Percentiles rank a stretch among this genome's conserved stretches.
Evolutionary conservation across 2,329 filamentous ascomycete genomes (phyloP).

Genomic region (Penicillium griseofulvum): DNA sequence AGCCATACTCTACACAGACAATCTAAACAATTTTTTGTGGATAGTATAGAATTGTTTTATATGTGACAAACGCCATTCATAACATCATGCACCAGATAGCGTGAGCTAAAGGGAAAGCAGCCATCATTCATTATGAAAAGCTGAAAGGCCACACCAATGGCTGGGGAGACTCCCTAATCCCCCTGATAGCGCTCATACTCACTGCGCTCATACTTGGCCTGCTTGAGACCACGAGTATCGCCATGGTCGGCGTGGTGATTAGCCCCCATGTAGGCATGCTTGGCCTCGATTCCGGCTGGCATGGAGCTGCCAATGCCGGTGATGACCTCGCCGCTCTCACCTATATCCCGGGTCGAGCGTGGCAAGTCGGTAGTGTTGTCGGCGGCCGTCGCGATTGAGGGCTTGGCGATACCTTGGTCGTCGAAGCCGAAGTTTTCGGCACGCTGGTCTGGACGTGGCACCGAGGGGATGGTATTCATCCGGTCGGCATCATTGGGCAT

Average conservation of each 20-base stretch:
- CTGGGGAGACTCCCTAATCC: not conserved
- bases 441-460: constrained; percentile 49
- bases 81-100: not conserved
- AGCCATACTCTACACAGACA: not conserved
- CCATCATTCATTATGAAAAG: not conserved
- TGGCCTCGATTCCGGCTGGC: constrained; percentile 40
- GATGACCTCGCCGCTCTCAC: constrained; percentile 37
- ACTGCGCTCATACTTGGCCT: constrained; percentile 37
- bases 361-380: constrained; percentile 52
- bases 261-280: constrained; percentile 27
- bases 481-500: constrained; percentile 49
- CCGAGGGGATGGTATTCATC: constrained; percentile 48
- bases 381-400: constrained; percentile 43
- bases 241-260: constrained; percentile 40
- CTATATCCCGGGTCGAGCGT: constrained; percentile 35
- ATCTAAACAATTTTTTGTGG: not conserved
- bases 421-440: constrained; percentile 33
- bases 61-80: not conserved
- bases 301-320: constrained; percentile 43
- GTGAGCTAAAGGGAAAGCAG: not conserved
- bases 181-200: constrained; percentile 36
- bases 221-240: constrained; percentile 39
- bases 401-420: constrained; percentile 36
- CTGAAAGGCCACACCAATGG: not conserved
- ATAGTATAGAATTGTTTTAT: not conserved